Evolutionary conservation across 2,329 filamentous ascomycete species (phyloP), one percentile per base, ranked within the genome.

Genomic region (Talaromyces sp.): DNA sequence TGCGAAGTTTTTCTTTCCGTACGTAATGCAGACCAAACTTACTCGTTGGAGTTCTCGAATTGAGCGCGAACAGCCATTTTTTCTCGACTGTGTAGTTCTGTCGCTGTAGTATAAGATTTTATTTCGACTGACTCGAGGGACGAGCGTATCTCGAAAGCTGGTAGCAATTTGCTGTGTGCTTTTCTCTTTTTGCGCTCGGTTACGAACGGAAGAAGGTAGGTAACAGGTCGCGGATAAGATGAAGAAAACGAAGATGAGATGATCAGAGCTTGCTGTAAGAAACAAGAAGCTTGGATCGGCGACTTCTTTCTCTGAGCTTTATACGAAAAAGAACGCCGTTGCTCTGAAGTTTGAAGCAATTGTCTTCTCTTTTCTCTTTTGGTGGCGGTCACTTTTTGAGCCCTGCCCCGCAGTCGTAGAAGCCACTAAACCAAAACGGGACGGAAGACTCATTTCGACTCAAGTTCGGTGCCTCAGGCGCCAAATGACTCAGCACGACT

Each of bases 31-130:
- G 27, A 22, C 27, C 2, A n/a, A 2, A 68, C 77, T 68, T 68
- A 82, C 80, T 83, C 81, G 71, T 83, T 82, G 52, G 80, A 82
- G 73, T 82, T 82, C 73, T 83, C 81, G 66, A 83, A 83, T 70
- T 80, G 79, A 60, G 80, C 80, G 70, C 80, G 80, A 62, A 82
- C 79, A 72, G 80, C 80, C 80, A 82, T 82, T 68, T 63, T 74
- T 64, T 63, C 62, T 50, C 27, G 70, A 22, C 31, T 22, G 19
- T 50, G 47, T 24, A 52, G 35, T 31, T 22, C 35, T n/a, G 37
- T 31, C 22, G 14, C 11, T n/a, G 35, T 57, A 19, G 19, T 19
- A 6, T 35, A 52, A 16, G 31, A 24, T 11, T 49, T 27, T 64
- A 50, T 41, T 49, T 31, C 27, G 59, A 6, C 43, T 61, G 45